Conservation (phyloP, 2,329 filamentous ascomycete genomes). For the Cladosporium velox region DNA sequence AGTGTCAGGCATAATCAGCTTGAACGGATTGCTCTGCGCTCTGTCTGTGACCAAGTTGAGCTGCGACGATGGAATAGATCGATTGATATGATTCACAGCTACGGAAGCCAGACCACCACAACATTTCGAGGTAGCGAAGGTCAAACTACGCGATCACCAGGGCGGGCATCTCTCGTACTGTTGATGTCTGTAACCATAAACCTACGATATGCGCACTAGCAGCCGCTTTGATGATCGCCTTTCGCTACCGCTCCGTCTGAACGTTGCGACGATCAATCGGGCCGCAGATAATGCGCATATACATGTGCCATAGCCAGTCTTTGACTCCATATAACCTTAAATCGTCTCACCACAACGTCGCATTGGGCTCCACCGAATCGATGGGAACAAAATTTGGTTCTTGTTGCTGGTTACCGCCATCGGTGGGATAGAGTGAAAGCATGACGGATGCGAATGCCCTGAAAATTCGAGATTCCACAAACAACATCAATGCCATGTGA, state of each 20-base stretch:
- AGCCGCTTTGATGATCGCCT: background rate
- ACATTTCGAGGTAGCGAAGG: background rate
- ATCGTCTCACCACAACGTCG: background rate
- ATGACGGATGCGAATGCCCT: background rate
- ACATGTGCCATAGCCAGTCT: background rate
- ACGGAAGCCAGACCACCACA: background rate
- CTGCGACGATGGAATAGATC: background rate
- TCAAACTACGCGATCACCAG: background rate
- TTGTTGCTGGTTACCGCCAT: background rate
- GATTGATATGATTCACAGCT: background rate
- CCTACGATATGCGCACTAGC: background rate
- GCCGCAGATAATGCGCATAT: background rate
- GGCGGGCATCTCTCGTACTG: background rate
- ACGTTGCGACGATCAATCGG: background rate
- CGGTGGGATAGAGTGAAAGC: background rate
- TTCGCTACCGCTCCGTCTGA: background rate
- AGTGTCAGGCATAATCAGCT: background rate
- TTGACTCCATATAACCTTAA: background rate
- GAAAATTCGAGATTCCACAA: background rate
- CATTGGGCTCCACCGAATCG: background rate
- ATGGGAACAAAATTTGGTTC: background rate
- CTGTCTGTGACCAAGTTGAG: background rate
- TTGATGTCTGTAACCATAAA: background rate
- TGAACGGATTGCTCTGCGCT: background rate
- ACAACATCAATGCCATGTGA: no score